These are phyloP conservation scores for Ophiocytium majus DNA, from an alignment of 352 stramenopile genomes.

Conservation along the genomic window DNA sequence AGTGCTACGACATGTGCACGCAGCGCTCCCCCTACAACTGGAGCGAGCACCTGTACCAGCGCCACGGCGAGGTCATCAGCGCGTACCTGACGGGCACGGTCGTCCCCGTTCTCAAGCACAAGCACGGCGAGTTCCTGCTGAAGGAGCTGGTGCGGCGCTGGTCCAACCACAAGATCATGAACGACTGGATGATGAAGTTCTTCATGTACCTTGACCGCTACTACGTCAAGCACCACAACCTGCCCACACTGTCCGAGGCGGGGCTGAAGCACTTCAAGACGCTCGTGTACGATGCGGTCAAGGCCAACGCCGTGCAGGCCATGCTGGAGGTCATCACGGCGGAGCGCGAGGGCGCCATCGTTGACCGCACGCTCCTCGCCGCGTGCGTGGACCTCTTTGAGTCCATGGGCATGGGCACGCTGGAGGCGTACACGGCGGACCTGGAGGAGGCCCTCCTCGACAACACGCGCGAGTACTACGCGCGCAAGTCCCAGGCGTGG, in stretches of 20 bases:
- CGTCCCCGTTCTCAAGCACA: conserved; percentile 75
- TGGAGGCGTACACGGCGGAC: conserved; percentile 93
- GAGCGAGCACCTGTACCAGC: conserved; percentile 96
- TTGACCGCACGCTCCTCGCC: conserved; percentile 92
- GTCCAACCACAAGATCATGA: conserved; percentile 99
- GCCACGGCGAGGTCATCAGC: conserved; percentile 75
- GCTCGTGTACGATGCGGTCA: conserved; percentile 79
- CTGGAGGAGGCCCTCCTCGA: conserved; percentile 90
- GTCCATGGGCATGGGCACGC: conserved; percentile 90
- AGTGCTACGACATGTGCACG: conserved; percentile 99
- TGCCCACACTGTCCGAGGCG: conserved; percentile 89
- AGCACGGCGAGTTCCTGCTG: conserved; percentile 90
- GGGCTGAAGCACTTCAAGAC: conserved; percentile 75
- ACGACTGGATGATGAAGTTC: conserved; percentile 99
- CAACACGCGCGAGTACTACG: conserved; percentile 90
- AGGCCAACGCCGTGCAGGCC: conserved; percentile 66
- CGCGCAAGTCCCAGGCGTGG: conserved; percentile 92
- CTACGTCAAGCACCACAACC: conserved; percentile 94
- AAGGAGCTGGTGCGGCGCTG: conserved; percentile 92
- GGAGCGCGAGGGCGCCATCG: conserved; percentile 89
- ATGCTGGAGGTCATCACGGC: conserved; percentile 96
- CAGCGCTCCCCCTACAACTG: conserved; percentile 98
- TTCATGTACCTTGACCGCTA: conserved; percentile 99
- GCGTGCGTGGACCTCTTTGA: conserved; percentile 96
- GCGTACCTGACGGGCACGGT: conserved; percentile 70